Percentiles rank a stretch among this genome's conserved stretches.
Conservation (phyloP, 2,329 filamentous ascomycete species). For the Botrytis cinerea region DNA sequence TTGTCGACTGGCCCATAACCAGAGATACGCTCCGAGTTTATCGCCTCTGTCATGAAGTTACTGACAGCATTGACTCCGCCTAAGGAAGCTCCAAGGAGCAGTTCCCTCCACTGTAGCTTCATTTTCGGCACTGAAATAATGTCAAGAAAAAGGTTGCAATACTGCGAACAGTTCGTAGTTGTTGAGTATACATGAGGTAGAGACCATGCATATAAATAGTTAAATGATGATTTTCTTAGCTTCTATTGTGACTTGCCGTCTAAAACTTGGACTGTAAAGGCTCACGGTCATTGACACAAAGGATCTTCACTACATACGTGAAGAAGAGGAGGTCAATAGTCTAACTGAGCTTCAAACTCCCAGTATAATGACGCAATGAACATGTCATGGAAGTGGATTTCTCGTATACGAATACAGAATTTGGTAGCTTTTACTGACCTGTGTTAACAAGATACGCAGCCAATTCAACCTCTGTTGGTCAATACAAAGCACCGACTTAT, state of each 20-base stretch:
- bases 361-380: neutral
- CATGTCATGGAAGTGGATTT: neutral
- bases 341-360: neutral
- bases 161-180: neutral
- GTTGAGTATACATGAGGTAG: neutral
- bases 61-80: neutral
- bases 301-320: neutral
- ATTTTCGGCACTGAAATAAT: neutral
- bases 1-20: slow-evolving; percentile 9
- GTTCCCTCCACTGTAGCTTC: slow-evolving; percentile 1
- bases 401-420: neutral
- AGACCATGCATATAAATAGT: slow-evolving; percentile 1
- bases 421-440: neutral
- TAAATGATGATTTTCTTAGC: neutral
- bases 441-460: neutral
- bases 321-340: neutral
- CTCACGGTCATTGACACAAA: neutral
- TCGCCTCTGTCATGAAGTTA: slow-evolving; percentile 13
- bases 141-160: neutral
- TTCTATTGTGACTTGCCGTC: neutral
- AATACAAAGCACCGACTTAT: neutral
- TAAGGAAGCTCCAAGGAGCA: slow-evolving; percentile 12
- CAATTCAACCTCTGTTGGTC: neutral
- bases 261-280: neutral
- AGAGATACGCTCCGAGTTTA: slow-evolving; percentile 5